These are phyloP conservation scores for Sclerotinia minor DNA, from an alignment of 2,329 filamentous ascomycete genomes.

Conservation along the genomic window DNA sequence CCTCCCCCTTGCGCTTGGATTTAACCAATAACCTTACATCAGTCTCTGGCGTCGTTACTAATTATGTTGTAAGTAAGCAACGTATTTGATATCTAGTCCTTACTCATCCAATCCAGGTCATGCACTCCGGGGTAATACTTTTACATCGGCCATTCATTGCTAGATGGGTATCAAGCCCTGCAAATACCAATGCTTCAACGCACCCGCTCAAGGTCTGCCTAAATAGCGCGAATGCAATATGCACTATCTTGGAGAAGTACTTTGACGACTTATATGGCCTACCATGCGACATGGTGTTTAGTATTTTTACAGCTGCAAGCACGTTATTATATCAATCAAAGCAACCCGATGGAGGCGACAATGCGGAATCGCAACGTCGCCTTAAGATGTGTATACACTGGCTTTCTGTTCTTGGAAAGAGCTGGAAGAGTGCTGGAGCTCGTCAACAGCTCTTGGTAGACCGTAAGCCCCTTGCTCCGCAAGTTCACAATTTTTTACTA, in stretches of 20 bases:
- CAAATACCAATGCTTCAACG: conserved; percentile 21
- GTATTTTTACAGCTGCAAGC: conserved; percentile 39
- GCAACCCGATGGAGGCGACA: conserved; percentile 23
- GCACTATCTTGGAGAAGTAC: conserved; percentile 38
- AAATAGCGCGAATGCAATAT: conserved; percentile 38
- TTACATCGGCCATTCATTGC: conserved; percentile 40
- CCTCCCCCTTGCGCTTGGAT: conserved; percentile 37
- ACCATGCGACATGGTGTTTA: conserved; percentile 41
- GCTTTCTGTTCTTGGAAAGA: conserved; percentile 39
- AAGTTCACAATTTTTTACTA: conserved; percentile 29
- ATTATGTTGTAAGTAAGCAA: conserved; percentile 36
- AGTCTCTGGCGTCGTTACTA: conserved; percentile 38
- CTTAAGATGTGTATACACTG: conserved; percentile 39
- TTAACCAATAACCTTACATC: conserved; percentile 34
- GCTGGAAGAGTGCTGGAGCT: conserved; percentile 40
- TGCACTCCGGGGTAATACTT: conserved; percentile 37
- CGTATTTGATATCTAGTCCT: background rate
- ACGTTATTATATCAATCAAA: conserved; percentile 37
- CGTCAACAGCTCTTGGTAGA: conserved; percentile 38
- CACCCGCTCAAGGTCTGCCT: conserved; percentile 36
- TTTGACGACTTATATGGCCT: conserved; percentile 35
- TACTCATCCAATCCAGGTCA: conserved; percentile 30
- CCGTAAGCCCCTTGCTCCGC: conserved; percentile 34
- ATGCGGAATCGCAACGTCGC: conserved; percentile 30
- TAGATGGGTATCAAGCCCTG: conserved; percentile 31